phyloP scores from a whole-genome alignment of 202 grass and related monocot genomes.

The Musa balbisiana region DNA sequence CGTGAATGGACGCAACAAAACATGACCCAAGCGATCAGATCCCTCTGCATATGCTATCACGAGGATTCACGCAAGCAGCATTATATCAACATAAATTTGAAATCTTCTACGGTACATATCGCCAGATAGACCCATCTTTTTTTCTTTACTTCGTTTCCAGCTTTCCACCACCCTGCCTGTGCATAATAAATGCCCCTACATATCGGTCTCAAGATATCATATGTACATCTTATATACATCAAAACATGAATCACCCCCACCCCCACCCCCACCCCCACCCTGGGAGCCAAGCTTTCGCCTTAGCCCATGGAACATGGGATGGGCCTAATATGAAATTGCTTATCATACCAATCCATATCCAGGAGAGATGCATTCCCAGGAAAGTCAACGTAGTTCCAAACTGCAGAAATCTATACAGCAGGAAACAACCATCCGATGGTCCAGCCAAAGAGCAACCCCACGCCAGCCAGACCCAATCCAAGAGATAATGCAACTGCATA shows the following conservation, averaged over 20 bases:
- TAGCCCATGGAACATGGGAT: neutral
- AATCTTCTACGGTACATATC: too few species aligned
- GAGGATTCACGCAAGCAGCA: too few species aligned
- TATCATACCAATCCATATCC: too few species aligned
- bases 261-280: too few species aligned
- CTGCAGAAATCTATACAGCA: conserved; percentile 19
- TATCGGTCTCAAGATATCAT: neutral
- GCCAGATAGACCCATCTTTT: too few species aligned
- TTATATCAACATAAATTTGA: too few species aligned
- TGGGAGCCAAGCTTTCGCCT: neutral
- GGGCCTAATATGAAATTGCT: neutral
- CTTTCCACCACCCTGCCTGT: neutral
- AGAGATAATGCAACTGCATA: conserved; percentile 45
- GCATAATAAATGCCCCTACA: neutral
- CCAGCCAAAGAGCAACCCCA: conserved; percentile 84
- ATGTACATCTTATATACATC: conserved; percentile 4
- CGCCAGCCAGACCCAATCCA: conserved; percentile 62
- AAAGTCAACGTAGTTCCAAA: too few species aligned
- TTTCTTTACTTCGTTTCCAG: too few species aligned
- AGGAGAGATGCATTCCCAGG: neutral
- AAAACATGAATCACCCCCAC: neutral
- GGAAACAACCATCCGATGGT: conserved; percentile 67
- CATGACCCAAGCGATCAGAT: too few species aligned
- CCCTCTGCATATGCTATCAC: too few species aligned
- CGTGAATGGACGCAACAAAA: too few species aligned